phyloP scores from a whole-genome alignment of 2,329 filamentous ascomycete species.

The Colletotrichum liriopes region DNA sequence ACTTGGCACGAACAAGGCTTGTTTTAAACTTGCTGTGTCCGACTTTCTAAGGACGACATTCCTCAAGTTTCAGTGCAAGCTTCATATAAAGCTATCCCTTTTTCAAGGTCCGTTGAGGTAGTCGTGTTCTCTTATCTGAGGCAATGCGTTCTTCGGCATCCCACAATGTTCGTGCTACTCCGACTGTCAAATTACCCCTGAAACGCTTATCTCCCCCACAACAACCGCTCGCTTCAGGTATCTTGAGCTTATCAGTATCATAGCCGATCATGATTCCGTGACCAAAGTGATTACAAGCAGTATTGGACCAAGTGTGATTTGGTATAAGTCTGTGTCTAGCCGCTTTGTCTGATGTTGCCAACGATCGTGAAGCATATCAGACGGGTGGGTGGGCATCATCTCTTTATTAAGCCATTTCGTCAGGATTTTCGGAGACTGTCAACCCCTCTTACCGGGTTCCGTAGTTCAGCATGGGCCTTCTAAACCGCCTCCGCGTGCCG shows the following conservation, averaged over 20 bases:
- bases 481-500: slow-evolving; percentile 32
- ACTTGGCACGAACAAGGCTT: not conserved
- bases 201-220: slow-evolving; percentile 40
- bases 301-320: not conserved
- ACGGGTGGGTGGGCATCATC: slow-evolving; percentile 6
- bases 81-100: too few relatives aligned
- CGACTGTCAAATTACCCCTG: slow-evolving; percentile 10
- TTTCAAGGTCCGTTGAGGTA: not conserved
- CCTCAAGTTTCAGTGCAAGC: not conserved
- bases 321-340: slow-evolving; percentile 24
- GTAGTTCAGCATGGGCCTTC: slow-evolving; percentile 23
- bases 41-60: not conserved
- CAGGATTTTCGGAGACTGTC: not conserved
- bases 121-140: not conserved
- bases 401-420: not conserved
- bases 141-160: too few relatives aligned
- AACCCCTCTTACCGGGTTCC: not conserved
- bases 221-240: slow-evolving; percentile 7
- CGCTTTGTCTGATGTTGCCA: not conserved
- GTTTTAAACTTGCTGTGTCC: not conserved
- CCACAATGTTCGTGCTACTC: not conserved
- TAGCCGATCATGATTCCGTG: not conserved
- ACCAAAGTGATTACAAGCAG: slow-evolving; percentile 8
- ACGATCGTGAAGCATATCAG: not conserved
- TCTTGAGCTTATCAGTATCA: slow-evolving; percentile 24